Evolutionary conservation across 2,329 filamentous ascomycete species (phyloP), one percentile per base, ranked within the genome.

Genomic region (Ambrosiella xylebori): DNA sequence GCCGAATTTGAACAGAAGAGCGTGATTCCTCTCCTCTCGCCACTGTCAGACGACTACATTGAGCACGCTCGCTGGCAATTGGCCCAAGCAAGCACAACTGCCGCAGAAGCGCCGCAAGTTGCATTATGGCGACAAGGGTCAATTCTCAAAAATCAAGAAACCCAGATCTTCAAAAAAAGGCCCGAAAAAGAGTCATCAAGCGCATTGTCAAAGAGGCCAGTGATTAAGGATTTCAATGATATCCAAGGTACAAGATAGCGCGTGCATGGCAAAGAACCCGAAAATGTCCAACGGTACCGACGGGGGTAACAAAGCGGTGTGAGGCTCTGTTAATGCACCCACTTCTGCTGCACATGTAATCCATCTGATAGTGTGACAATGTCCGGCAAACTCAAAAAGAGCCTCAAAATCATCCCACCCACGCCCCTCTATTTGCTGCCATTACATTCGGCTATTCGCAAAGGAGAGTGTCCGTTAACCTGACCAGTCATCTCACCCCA

Each of bases 11-110:
- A n/a, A 51, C 47, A 15, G 35, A 7, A 35, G 27, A 51, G 35
- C 19, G 7, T 35, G 47, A 51, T 35, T 51, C 40, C 53, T 52
- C 45, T 51, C 40, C 53, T 52, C 45, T 50, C 47, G 11, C 41
- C 53, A 57, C 40, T 44, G 38, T 56, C 58, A 56, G 53, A 52
- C 49, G 50, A 60, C 58, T 17, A 47, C 15, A 54, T 8, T 7
- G 9, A 44, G 15, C 39, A 51, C 12, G 9, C 47, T 3, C 44
- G 13, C 44, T 47, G 44, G 44, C 19, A 13, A 47, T 15, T 51
- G 47, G 13, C 35, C 39, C 39, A 51, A 35, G 13, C 15, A 27
- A 13, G 12, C 40, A 41, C 38, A 12, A n/a, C 52, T 54, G 44
- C 44, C 44, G 44, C 44, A 47, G 19, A 47, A 47, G 44, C 44